Base-by-base conservation (phyloP, 164 flowering plant species). In the Stephania yunnanensis region DNA sequence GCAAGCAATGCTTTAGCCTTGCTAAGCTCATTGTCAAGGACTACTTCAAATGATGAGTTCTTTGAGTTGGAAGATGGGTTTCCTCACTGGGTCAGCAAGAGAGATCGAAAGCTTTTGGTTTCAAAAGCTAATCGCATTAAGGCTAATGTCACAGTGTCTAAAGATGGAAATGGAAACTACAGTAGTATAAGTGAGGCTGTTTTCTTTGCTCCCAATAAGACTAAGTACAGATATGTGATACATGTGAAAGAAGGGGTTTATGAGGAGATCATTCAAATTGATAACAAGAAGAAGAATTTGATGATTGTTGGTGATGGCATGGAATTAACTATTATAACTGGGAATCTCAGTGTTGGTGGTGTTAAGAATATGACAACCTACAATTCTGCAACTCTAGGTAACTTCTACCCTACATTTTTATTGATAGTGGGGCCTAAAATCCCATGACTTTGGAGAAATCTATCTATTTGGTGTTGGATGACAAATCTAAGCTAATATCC, bases 231-330 rank as follows among this genome's bases (percentile, higher is more conserved):
- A 52, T 81, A 73, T 17, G 82, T 80, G 69, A 84, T 84, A 2
- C 63, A 81, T 48, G 68, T 84, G 5, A 84, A 78, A 78, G 71
- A 42, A 6, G 86, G 86, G 29, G 76, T 58, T 4, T 84, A 84
- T 19, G 69, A 79, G 17, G 84, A 84, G 72, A 77, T 81, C 15
- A 78, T 84, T 17, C 77, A 80, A 46, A 68, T 84, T 2, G 76
- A 72, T 29, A 81, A 77, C 74, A 75, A 64, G 3, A 79, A 84
- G 78, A 81, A 70, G 70, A 84, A 84, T 53, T 0, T 84, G 76
- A 84, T 84, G 86, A 29, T 84, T 31, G 30, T 74, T 2, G 82
- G 86, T 8, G 86, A 81, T 72, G 86, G 86, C 19, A 77, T 73
- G 82, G 79, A 75, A 65, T 29, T 50, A 15, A 84, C 84, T 10